Base-by-base conservation (phyloP, 2,329 filamentous ascomycete species). In the Intubia oerlemansii region DNA sequence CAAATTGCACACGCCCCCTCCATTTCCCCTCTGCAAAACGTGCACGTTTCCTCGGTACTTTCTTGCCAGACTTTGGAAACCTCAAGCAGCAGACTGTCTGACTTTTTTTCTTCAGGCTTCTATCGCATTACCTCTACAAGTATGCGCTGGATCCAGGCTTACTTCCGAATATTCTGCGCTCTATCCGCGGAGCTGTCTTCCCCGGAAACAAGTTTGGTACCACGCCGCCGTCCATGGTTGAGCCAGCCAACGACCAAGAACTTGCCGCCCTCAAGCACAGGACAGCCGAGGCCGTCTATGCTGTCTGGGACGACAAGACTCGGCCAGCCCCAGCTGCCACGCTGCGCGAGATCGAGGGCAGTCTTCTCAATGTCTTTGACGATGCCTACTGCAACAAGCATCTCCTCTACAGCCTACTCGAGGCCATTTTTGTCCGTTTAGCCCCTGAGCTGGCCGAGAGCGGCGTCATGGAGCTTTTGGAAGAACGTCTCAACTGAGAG, bases 361-460 rank as follows among this genome's bases (percentile, higher is more conserved):
- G 64, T 16, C 55, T 82, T 25, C 57, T 95, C 26, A 68, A 76
- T 41, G 57, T 84, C 21, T 73, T 92, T 39, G 66, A 65, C 11
- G 82, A 93, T 49, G 58, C 64, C 29, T 92, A 92, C 52, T 75
- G 82, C 51, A 98, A 98, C 52, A 90, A 84, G 53, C 82, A 93
- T 52, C 55, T 95, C 18, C 56, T 92, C 40, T 92, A 91, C 44
- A 61, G 68, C 25, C 58, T 88, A 27, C 53, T 95, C 19, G 88
- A 98, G 52, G 52, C 85, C 33, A 47, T 92, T 3, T 56, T 93
- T n/a, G 65, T 81, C 32, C 68, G 75, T 38, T 50, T 95, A 36
- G 66, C 92, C 44, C 88, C 88, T 5, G 88, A 98, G 52, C 48
- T 95, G 41, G 61, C 61, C 30, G 75, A 80, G 41, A 70, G 66